A percentile compares a stretch with the other conserved stretches of the same genome.
Conservation (phyloP, 2,329 filamentous ascomycete genomes). For the Trichoderma endophyticum region DNA sequence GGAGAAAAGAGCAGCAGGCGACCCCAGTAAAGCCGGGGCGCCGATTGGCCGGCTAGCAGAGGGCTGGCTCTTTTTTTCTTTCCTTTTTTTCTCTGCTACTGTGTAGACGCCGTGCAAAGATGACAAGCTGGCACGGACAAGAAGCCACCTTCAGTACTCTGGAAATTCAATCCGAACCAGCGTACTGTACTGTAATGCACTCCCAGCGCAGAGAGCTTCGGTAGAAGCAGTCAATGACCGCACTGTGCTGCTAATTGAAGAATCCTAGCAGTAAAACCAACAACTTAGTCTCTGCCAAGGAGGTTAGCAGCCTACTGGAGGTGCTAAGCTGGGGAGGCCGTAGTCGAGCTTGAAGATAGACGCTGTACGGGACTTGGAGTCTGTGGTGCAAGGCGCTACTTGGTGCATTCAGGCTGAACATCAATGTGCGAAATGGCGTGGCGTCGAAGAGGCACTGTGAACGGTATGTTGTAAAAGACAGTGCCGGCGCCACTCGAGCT, state of each 20-base stretch:
- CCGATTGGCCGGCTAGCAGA: conserved; percentile 25
- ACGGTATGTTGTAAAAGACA: neutral
- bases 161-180: neutral
- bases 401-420: neutral
- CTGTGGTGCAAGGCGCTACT: neutral
- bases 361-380: neutral
- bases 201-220: neutral
- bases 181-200: neutral
- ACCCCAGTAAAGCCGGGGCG: conserved; percentile 27
- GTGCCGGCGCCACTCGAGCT: neutral
- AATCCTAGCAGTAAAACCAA: neutral
- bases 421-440: neutral
- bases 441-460: neutral
- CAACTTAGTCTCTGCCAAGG: neutral
- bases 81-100: neutral
- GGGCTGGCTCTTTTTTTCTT: neutral
- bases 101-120: conserved; percentile 4
- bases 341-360: neutral
- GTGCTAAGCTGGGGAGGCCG: neutral
- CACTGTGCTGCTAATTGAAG: neutral
- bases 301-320: neutral
- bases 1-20: conserved; percentile 20
- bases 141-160: neutral
- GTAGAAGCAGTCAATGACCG: neutral
- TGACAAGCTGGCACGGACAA: conserved; percentile 1